Evolutionary conservation across 805 yeast species (phyloP).

Genomic region (Schizosaccharomyces japonicus): DNA sequence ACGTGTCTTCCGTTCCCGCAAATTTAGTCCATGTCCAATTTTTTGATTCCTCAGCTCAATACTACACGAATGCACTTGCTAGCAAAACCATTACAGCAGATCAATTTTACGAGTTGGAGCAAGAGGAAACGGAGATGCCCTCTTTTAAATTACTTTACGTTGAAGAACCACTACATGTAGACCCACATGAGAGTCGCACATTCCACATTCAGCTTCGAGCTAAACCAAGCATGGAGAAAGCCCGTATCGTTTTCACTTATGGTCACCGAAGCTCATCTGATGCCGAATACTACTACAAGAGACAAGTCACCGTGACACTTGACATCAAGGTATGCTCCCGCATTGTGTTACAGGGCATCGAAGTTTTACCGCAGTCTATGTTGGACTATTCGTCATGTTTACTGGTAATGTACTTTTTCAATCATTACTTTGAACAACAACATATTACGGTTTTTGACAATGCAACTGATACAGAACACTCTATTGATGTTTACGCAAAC

Average conservation of each 20-base stretch:
- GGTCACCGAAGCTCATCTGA: neutral
- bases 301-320: neutral
- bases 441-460: neutral
- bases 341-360: neutral
- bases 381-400: neutral
- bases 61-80: neutral
- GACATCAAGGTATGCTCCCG: neutral
- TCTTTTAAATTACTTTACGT: neutral
- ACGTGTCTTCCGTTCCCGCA: neutral
- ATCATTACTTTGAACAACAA: neutral
- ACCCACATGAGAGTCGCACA: neutral
- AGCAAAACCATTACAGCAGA: neutral
- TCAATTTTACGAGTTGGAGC: neutral
- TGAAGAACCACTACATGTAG: neutral
- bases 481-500: neutral
- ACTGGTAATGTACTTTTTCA: neutral
- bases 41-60: neutral
- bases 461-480: neutral
- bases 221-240: neutral
- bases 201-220: neutral
- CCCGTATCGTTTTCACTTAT: neutral
- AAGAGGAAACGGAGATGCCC: neutral
- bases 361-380: neutral
- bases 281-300: neutral
- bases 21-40: neutral